Percentiles rank a stretch among this genome's conserved stretches.
Conservation (phyloP, 2,329 filamentous ascomycete genomes). For the Parascedosporium putredinis region DNA sequence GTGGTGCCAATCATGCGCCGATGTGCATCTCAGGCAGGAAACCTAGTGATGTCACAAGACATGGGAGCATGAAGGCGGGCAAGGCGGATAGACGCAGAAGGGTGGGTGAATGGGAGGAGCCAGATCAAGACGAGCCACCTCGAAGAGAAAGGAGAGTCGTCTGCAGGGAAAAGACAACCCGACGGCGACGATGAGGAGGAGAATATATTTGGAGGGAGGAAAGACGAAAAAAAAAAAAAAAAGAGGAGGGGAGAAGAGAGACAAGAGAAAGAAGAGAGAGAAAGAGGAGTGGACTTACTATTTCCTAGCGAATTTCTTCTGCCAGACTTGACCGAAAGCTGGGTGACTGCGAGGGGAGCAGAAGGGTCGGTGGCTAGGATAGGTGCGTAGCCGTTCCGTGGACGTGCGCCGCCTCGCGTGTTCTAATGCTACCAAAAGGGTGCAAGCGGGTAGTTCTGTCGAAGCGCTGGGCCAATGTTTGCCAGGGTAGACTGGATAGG, state of each 20-base stretch:
- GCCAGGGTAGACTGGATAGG: neutral
- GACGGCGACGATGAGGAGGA: no score
- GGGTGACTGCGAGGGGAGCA: neutral
- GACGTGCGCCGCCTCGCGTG: neutral
- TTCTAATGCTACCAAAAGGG: neutral
- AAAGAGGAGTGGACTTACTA: neutral
- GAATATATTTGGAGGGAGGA: neutral
- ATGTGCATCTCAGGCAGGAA: neutral
- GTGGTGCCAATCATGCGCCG: neutral
- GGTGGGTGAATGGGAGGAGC: neutral
- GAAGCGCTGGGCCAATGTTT: neutral
- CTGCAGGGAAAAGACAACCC: no score
- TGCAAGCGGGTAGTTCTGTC: neutral
- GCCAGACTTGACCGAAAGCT: no score
- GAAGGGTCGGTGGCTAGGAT: neutral
- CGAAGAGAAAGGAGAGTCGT: no score
- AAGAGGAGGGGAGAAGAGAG: neutral
- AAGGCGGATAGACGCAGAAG: neutral
- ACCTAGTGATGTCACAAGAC: neutral
- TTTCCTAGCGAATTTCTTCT: neutral
- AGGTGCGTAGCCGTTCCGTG: neutral
- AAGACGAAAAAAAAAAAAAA: neutral
- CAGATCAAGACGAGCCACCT: neutral
- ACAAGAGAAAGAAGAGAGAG: neutral
- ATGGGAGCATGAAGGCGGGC: neutral